Base-by-base conservation (phyloP, 2,329 filamentous ascomycete species). In the Dryadomyces quercus-mongolicae region DNA sequence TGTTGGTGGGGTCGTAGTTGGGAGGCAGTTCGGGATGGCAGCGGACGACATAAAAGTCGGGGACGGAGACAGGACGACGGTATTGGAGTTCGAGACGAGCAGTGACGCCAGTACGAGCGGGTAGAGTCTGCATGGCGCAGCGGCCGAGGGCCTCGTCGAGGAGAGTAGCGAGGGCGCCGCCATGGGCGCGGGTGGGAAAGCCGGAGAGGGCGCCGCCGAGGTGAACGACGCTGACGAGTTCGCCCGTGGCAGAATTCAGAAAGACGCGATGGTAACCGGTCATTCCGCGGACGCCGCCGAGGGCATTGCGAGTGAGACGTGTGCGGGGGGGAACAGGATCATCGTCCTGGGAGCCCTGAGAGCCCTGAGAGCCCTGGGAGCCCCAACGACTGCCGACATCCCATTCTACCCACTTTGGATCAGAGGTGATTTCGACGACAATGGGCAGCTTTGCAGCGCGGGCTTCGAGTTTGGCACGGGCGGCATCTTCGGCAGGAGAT, bases 121-220 rank as follows among this genome's bases (percentile, higher is more conserved):
- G 71, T 57, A 81, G 72, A 36, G 66, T 63, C 48, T 67, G 64
- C 54, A 81, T 69, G 12, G 79, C 80, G 57, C 80, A 82, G 46
- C 84, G 73, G n/a, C 81, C 81, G 57, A 88, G 72, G 52, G 76
- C 78, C 70, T 90, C 86, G 65, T 87, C 80, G 42, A 90, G 68
- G 3, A 87, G 66, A 0, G 82, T 88, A 8, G 82, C 84, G 50
- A 86, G 73, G 7, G 76, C 73, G 15, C 86, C 86, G 54, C 86
- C 86, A 68, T 92, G 86, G 52, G 82, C 80, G 44, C 86, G 73
- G 13, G 78, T 76, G 1, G 86, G 86, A 84, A 85, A 91, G 4
- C 87, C 86, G 49, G 76, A 72, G 20, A 85, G 64, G 1, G 73
- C 78, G n/a, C 72, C 66, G 7, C 86, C 87, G 53, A 90, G 75